Evolutionary conservation across 257 asterid genomes (phyloP).

Genomic region (Craterostigma plantagineum): DNA sequence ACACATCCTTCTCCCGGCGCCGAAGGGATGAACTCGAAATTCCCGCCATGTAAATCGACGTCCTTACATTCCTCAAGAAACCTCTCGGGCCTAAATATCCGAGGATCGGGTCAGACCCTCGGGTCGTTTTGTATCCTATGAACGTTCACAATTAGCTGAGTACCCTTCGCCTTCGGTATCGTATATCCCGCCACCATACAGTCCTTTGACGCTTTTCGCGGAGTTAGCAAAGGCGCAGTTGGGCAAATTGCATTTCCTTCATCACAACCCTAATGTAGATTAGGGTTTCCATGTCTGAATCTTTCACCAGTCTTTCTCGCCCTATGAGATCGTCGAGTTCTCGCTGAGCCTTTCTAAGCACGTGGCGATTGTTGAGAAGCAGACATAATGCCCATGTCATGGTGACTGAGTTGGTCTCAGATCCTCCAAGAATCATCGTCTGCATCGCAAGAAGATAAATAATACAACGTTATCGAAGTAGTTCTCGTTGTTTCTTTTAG

Average conservation of each 20-base stretch:
- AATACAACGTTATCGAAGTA: too few species aligned
- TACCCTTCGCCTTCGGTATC: constrained; percentile 24
- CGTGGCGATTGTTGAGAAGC: constrained; percentile 14
- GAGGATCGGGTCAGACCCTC: constrained; percentile 20
- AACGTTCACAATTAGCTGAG: constrained; percentile 14
- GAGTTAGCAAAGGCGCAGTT: neutral
- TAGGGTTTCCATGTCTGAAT: constrained; percentile 15
- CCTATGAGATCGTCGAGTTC: constrained; percentile 23
- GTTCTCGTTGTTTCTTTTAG: too few species aligned
- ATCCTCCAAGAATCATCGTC: constrained; percentile 18
- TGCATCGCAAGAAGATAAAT: too few species aligned
- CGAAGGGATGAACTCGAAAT: constrained; percentile 30
- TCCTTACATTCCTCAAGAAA: constrained; percentile 16
- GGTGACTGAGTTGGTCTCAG: constrained; percentile 10
- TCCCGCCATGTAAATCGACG: constrained; percentile 13
- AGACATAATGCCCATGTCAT: constrained; percentile 25
- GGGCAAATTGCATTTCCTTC: constrained; percentile 33
- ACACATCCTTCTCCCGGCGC: constrained; percentile 29
- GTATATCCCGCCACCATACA: constrained; percentile 20
- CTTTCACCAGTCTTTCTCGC: constrained; percentile 10
- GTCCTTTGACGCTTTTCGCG: constrained; percentile 11
- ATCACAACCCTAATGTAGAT: constrained; percentile 24
- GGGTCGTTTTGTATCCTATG: constrained; percentile 30
- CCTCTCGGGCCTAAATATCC: constrained; percentile 22
- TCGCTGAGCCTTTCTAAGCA: constrained; percentile 14